A percentile compares a stretch with the other conserved stretches of the same genome.
Conservation (phyloP, 352 stramenopile species). For the Globisporangium rhizosaccharum region DNA sequence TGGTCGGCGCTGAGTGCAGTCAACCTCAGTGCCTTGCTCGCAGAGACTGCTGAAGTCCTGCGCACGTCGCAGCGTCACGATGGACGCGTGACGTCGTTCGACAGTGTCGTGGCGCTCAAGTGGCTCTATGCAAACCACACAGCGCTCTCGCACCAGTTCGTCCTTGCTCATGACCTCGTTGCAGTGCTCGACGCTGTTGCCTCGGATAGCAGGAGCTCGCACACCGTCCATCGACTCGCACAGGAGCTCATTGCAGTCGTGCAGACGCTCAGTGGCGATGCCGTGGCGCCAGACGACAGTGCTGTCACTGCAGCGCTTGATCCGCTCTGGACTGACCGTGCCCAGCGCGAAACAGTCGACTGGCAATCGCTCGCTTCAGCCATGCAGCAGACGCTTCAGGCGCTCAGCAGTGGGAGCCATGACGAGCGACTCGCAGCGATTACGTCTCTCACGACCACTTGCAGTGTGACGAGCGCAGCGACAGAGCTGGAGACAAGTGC, state of each 20-base stretch:
- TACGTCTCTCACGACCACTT: no score
- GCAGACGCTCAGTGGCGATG: not conserved
- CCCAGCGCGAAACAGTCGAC: no score
- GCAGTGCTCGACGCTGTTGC: not conserved
- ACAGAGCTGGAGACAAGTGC: not conserved
- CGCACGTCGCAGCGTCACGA: not conserved
- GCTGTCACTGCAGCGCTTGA: not conserved
- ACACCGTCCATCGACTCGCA: not conserved
- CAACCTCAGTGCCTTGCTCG: not conserved
- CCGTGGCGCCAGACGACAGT: no score
- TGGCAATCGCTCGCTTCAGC: not conserved
- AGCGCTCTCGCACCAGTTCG: not conserved
- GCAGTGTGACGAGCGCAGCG: no score
- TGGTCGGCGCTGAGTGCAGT: not conserved
- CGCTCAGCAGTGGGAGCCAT: not conserved
- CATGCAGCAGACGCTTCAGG: not conserved
- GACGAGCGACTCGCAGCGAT: not conserved
- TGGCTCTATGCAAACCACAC: slow-evolving; percentile 1
- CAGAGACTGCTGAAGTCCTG: not conserved
- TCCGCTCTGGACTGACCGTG: no score
- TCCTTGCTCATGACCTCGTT: not conserved
- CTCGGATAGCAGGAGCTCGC: not conserved
- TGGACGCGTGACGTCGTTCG: not conserved
- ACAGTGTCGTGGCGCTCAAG: slow-evolving; percentile 4
- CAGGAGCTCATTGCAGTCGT: not conserved